phyloP scores from a whole-genome alignment of 495 filamentous ascomycete genomes.

The Talaromyces ruber region DNA sequence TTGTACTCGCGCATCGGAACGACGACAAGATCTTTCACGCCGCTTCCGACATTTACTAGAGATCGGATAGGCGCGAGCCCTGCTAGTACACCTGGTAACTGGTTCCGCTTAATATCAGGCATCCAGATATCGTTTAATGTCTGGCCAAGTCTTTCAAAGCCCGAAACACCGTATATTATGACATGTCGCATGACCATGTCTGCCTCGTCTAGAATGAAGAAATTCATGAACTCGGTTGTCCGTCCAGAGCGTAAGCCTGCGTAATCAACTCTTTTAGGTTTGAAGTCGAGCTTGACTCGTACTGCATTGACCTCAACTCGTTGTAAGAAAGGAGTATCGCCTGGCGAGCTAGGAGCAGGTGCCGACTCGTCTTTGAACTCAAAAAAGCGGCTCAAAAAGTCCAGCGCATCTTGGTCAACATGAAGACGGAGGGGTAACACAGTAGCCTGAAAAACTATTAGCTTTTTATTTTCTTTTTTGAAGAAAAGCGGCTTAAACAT shows the following conservation, averaged over 20 bases:
- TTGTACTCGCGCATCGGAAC: slow-evolving; percentile 87
- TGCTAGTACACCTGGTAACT: slow-evolving; percentile 81
- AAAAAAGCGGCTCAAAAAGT: slow-evolving; percentile 96
- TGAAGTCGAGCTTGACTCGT: slow-evolving; percentile 85
- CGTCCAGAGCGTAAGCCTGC: slow-evolving; percentile 91
- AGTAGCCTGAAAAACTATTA: slow-evolving; percentile 45
- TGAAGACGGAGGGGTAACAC: slow-evolving; percentile 84
- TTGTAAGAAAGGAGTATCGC: slow-evolving; percentile 82
- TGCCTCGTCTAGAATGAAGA: slow-evolving; percentile 82
- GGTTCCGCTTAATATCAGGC: slow-evolving; percentile 83
- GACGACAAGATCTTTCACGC: slow-evolving; percentile 75
- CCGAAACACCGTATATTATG: slow-evolving; percentile 85
- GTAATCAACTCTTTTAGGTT: slow-evolving; percentile 95
- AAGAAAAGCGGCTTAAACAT: slow-evolving; percentile 10
- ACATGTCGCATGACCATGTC: slow-evolving; percentile 80
- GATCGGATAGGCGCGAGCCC: slow-evolving; percentile 86
- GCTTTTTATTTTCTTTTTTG: background rate
- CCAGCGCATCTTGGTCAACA: slow-evolving; percentile 95
- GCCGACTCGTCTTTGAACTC: slow-evolving; percentile 83
- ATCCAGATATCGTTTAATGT: slow-evolving; percentile 96
- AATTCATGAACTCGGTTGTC: slow-evolving; percentile 99
- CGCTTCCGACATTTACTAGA: slow-evolving; percentile 81
- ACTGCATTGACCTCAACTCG: slow-evolving; percentile 79
- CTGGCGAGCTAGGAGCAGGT: slow-evolving; percentile 39
- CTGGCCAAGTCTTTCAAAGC: slow-evolving; percentile 80